Percentiles rank a stretch among this genome's conserved stretches.
Conservation (phyloP, 768 basidiomycete species). For the Termitomyces sp. region DNA sequence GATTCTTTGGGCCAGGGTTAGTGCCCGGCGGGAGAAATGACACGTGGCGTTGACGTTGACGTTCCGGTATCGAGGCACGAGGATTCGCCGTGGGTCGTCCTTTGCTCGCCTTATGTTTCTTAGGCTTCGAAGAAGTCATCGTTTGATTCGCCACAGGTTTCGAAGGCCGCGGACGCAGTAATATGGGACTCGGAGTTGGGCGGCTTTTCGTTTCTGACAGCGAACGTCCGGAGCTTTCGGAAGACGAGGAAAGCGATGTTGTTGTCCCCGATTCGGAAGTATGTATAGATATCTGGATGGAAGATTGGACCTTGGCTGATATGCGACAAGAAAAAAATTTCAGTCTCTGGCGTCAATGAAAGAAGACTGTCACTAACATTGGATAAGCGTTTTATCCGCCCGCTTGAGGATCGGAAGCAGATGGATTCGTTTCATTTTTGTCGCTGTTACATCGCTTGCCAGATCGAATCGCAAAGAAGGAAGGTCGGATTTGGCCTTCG, state of each 20-base stretch:
- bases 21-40: slow-evolving; percentile 9
- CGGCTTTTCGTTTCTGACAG: not conserved
- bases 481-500: not conserved
- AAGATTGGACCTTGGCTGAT: slow-evolving; percentile 1
- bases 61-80: slow-evolving; percentile 4
- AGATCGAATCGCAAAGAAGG: not conserved
- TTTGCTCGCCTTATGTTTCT: slow-evolving; percentile 2
- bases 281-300: slow-evolving; percentile 6
- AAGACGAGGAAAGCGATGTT: slow-evolving; percentile 6
- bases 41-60: slow-evolving; percentile 5
- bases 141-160: slow-evolving; percentile 1
- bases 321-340: not conserved
- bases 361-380: not conserved
- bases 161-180: slow-evolving; percentile 6
- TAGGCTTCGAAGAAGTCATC: slow-evolving; percentile 4
- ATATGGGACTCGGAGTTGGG: not conserved
- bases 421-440: slow-evolving; percentile 3
- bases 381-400: not conserved
- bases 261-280: slow-evolving; percentile 4
- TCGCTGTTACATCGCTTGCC: not conserved
- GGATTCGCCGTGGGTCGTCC: slow-evolving; percentile 4
- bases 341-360: not conserved
- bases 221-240: slow-evolving; percentile 5
- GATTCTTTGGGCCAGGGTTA: slow-evolving; percentile 5
- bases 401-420: slow-evolving; percentile 3